Percentiles rank a stretch among this genome's conserved stretches.
These are phyloP conservation scores for Reticulomyxa filosa DNA, from an alignment of 78 protist species.

Conservation along the genomic window DNA sequence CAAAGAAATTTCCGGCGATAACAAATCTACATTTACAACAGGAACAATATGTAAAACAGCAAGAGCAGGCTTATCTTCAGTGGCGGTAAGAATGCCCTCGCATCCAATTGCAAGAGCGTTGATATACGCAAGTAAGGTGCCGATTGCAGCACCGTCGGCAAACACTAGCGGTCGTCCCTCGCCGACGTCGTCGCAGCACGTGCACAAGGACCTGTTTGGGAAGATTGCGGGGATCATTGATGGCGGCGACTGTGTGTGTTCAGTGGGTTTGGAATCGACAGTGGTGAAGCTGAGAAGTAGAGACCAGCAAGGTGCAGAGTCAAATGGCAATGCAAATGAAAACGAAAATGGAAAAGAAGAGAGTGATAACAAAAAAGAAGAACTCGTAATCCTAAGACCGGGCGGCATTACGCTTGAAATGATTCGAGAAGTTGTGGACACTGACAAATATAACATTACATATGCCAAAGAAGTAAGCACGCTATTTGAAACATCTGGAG, in stretches of 20 bases:
- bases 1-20: no score
- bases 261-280: not conserved
- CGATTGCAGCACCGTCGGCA: constrained; percentile 53
- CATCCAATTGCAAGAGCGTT: constrained; percentile 23
- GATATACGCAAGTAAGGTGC: not conserved
- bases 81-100: constrained; percentile 59
- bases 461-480: no score
- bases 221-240: constrained; percentile 1
- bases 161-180: constrained; percentile 18
- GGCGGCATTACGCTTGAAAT: not conserved
- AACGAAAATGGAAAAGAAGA: not conserved
- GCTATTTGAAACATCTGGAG: no score
- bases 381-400: not conserved
- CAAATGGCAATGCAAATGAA: no score
- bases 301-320: no score
- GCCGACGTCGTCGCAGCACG: constrained; percentile 3
- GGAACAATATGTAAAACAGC: not conserved
- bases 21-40: constrained; percentile 3
- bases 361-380: not conserved
- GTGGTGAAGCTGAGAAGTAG: no score
- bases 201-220: not conserved
- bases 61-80: constrained; percentile 24
- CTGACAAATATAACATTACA: not conserved
- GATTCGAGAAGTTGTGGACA: not conserved
- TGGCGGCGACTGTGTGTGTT: not conserved